Conservation (phyloP, 805 yeast genomes). For the Candida incommunis region DNA sequence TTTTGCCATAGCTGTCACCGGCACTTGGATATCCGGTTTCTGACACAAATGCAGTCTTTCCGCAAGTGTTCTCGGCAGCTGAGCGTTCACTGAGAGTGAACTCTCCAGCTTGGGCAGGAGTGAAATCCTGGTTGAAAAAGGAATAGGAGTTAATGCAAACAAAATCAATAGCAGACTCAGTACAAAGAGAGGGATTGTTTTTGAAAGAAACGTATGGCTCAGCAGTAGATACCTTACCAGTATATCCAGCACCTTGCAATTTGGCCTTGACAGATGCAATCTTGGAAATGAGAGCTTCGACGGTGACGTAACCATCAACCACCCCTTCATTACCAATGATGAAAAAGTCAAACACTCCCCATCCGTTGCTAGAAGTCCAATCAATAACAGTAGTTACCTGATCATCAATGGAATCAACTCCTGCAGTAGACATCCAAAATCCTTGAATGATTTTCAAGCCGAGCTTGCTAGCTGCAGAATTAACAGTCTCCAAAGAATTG, state of each 20-base stretch:
- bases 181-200: slow-evolving; percentile 52
- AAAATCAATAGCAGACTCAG: slow-evolving; percentile 49
- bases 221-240: slow-evolving; percentile 66
- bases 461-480: slow-evolving; percentile 40
- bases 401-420: slow-evolving; percentile 55
- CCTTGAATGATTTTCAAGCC: slow-evolving; percentile 79
- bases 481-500: slow-evolving; percentile 46
- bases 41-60: slow-evolving; percentile 42
- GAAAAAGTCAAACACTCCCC: slow-evolving; percentile 64
- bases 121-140: slow-evolving; percentile 51
- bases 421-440: slow-evolving; percentile 56
- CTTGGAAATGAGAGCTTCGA: slow-evolving; percentile 46
- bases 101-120: slow-evolving; percentile 56
- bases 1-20: slow-evolving; percentile 58
- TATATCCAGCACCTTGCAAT: slow-evolving; percentile 56
- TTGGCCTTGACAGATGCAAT: slow-evolving; percentile 46
- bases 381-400: slow-evolving; percentile 39
- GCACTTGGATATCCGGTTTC: slow-evolving; percentile 85
- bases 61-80: slow-evolving; percentile 42
- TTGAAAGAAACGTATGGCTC: slow-evolving; percentile 77
- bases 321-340: slow-evolving; percentile 88
- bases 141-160: slow-evolving; percentile 80
- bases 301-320: slow-evolving; percentile 45
- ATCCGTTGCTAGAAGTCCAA: slow-evolving; percentile 38
- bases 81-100: slow-evolving; percentile 52